Evolutionary conservation across 805 yeast genomes (phyloP).

Genomic region (Ogataea polymorpha): DNA sequence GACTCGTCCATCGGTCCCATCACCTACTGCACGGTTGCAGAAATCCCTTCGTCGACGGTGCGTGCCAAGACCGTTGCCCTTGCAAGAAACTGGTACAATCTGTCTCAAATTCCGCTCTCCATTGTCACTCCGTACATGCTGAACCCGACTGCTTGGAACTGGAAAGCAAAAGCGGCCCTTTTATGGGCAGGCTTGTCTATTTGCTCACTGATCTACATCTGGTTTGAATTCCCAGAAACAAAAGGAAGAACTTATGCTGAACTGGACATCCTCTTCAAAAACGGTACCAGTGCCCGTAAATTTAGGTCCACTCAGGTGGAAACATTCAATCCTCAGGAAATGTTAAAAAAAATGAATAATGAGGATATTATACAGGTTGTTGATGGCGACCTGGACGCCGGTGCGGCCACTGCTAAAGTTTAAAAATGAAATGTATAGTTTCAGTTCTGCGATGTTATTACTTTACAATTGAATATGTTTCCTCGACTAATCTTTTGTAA

Average conservation of each 20-base stretch:
- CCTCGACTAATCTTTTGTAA: too few relatives aligned
- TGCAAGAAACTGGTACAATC: not conserved
- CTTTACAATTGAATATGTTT: too few relatives aligned
- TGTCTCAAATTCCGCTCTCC: not conserved
- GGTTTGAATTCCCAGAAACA: constrained; percentile 1
- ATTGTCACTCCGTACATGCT: not conserved
- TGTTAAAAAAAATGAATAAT: not conserved
- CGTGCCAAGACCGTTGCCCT: not conserved
- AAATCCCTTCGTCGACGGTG: not conserved
- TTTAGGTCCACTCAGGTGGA: not conserved
- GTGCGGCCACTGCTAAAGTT: not conserved
- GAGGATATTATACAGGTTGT: not conserved
- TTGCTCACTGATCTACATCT: not conserved
- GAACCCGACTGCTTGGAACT: constrained; percentile 2
- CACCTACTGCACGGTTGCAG: not conserved
- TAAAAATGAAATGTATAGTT: not conserved
- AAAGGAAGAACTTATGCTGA: constrained; percentile 2
- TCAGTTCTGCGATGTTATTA: too few relatives aligned
- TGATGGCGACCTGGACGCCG: not conserved
- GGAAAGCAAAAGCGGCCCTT: constrained; percentile 1
- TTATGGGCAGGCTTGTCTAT: not conserved
- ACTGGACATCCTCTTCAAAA: not conserved
- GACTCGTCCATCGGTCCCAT: constrained; percentile 1
- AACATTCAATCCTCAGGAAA: not conserved
- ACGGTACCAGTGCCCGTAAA: not conserved